Evolutionary conservation across 805 yeast species (phyloP).

Genomic region (Yamadazyma laniorum): DNA sequence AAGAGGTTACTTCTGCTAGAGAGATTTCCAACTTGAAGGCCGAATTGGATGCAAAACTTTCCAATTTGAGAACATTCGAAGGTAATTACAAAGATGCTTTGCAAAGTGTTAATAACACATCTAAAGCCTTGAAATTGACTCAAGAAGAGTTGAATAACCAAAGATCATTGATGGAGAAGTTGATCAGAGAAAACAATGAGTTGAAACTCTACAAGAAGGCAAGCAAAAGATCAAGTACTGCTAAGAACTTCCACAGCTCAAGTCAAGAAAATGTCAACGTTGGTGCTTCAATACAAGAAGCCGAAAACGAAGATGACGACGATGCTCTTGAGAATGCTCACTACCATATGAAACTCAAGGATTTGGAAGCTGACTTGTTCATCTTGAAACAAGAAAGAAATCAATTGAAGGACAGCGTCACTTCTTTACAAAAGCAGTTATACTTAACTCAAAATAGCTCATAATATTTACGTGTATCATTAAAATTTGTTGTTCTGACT

Average conservation of each 20-base stretch:
- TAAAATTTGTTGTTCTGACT: slow-evolving; percentile 1
- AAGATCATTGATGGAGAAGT: slow-evolving; percentile 52
- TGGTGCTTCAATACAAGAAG: slow-evolving; percentile 19
- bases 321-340: slow-evolving; percentile 46
- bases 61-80: slow-evolving; percentile 45
- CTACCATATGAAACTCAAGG: slow-evolving; percentile 73
- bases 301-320: slow-evolving; percentile 25
- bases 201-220: slow-evolving; percentile 52
- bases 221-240: slow-evolving; percentile 33
- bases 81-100: slow-evolving; percentile 69
- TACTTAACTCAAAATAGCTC: slow-evolving; percentile 20
- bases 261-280: slow-evolving; percentile 20
- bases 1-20: slow-evolving; percentile 33
- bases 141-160: slow-evolving; percentile 68
- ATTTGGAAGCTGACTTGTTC: slow-evolving; percentile 78
- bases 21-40: slow-evolving; percentile 32
- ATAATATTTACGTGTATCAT: slow-evolving; percentile 5
- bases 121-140: slow-evolving; percentile 69
- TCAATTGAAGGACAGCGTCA: slow-evolving; percentile 62
- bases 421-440: slow-evolving; percentile 58
- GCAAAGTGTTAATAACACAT: slow-evolving; percentile 69
- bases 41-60: slow-evolving; percentile 30
- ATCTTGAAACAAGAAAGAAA: slow-evolving; percentile 83
- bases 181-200: slow-evolving; percentile 68
- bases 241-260: slow-evolving; percentile 23